Evolutionary conservation across 371 early-diverging fungal species (phyloP).

Genomic region (Synchytrium microbalum): DNA sequence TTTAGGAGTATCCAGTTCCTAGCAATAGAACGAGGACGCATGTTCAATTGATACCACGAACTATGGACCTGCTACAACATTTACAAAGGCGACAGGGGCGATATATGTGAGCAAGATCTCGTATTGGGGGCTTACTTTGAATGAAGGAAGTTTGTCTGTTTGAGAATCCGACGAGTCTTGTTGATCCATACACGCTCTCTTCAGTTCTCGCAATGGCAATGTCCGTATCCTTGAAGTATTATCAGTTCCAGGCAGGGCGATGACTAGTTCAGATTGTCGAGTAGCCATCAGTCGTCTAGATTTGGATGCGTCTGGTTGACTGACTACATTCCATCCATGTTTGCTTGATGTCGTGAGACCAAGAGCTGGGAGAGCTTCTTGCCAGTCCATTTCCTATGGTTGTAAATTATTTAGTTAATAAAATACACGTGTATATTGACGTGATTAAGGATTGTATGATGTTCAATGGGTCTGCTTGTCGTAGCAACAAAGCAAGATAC

Average conservation of each 20-base stretch:
- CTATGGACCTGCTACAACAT: too few relatives aligned
- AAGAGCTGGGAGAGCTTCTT: not conserved
- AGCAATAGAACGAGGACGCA: not conserved
- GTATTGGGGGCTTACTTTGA: not conserved
- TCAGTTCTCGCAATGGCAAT: constrained; percentile 14
- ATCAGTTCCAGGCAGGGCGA: not conserved
- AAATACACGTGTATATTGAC: too few relatives aligned
- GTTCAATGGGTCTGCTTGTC: too few relatives aligned
- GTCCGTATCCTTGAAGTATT: constrained; percentile 4
- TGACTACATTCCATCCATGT: too few relatives aligned
- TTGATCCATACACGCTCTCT: constrained; percentile 8
- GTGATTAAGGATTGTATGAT: too few relatives aligned
- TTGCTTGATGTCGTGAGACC: too few relatives aligned
- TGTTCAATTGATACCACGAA: too few relatives aligned
- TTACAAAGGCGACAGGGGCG: too few relatives aligned
- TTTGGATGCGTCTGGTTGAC: too few relatives aligned
- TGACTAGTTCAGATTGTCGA: not conserved
- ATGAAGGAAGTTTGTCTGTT: constrained; percentile 1
- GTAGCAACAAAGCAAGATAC: too few relatives aligned
- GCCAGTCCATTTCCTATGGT: constrained; percentile 1
- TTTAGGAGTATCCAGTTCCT: constrained; percentile 1
- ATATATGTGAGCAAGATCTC: too few relatives aligned
- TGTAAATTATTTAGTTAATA: too few relatives aligned
- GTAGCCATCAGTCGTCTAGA: not conserved
- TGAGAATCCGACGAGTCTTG: constrained; percentile 7